Evolutionary conservation across 768 basidiomycete genomes (phyloP), one percentile per base, ranked within the genome.

Genomic region (Rubroboletus satanas): DNA sequence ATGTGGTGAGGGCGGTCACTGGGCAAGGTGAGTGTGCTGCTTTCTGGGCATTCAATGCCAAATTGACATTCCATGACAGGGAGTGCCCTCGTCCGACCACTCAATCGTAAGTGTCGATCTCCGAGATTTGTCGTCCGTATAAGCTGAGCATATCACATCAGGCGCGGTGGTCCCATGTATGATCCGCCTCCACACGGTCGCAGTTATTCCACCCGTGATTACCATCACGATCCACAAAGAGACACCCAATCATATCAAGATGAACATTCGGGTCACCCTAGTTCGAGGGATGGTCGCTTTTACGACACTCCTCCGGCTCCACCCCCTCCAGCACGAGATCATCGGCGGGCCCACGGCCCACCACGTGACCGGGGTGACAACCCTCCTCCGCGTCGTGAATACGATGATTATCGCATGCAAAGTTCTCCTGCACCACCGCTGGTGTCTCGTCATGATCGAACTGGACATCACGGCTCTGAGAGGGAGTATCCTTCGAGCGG

Each of bases 1-100:
- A 62, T 94, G 92, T 51, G 91, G 88, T 23, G 83, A 88, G 63
- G 77, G 80, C 72, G 91, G 92, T 29, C 91, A 94, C 70, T 93
- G 92, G 90, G 92, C 91, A 26, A 86, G 90, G 90, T 89, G 59
- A 45, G 81, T 71, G 51, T 31, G 31, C 21, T 17, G 3, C 44
- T 44, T 26, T 39, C 18, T 0, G n/a, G 11, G 3, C 21, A 14
- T 35, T n/a, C 48, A 28, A 52, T 38, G 4, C 26, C 11, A 32
- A 12, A 42, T 35, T 62, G 7, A 61, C 49, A 50, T 35, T 51
- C n/a, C 23, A 51, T 36, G 7, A 28, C 43, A 92, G 90, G 66
- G 90, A 91, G 69, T 92, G 90, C 59, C 84, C 86, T 10, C 85
- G 82, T 60, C 73, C 72, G 45, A 67, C 73, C 41, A 73, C 74